A percentile compares a stretch with the other conserved stretches of the same genome.
Evolutionary conservation across 2,329 filamentous ascomycete genomes (phyloP).

Genomic region (Emmonsia crescens): DNA sequence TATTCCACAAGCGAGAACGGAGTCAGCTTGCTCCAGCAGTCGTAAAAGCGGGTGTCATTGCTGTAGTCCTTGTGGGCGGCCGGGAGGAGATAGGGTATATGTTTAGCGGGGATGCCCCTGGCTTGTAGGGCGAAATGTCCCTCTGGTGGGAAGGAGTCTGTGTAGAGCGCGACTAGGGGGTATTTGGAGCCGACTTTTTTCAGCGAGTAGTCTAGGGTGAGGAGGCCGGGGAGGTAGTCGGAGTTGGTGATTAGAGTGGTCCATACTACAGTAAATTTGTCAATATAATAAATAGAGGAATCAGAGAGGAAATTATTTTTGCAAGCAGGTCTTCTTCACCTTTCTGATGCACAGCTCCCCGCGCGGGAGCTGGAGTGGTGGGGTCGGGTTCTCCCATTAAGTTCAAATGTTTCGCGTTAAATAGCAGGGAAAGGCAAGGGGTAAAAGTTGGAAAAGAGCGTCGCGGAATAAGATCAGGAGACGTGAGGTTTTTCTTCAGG

Average conservation of each 20-base stretch:
- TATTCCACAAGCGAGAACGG: constrained; percentile 69
- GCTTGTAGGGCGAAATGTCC: constrained; percentile 59
- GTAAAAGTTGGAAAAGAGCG: background rate
- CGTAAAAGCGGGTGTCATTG: constrained; percentile 74
- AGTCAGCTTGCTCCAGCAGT: constrained; percentile 80
- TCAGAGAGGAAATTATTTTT: background rate
- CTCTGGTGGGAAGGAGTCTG: constrained; percentile 58
- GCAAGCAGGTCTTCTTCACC: background rate
- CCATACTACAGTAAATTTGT: constrained; percentile 54
- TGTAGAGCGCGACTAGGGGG: constrained; percentile 74
- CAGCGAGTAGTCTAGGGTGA: constrained; percentile 71
- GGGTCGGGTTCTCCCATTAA: background rate
- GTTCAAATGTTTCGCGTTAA: background rate
- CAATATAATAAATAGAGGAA: background rate
- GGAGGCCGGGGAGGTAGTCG: constrained; percentile 67
- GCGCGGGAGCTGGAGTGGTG: background rate
- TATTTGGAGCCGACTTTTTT: constrained; percentile 55
- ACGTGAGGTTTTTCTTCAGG: background rate
- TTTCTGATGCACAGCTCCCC: background rate
- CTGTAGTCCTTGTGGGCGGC: constrained; percentile 54
- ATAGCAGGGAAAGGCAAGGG: background rate
- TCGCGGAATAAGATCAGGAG: background rate
- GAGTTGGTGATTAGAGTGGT: constrained; percentile 78
- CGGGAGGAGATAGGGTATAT: constrained; percentile 63
- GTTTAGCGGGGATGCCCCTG: constrained; percentile 58